Conservation (phyloP, 768 basidiomycete genomes). For the Mycena albidolilacea region DNA sequence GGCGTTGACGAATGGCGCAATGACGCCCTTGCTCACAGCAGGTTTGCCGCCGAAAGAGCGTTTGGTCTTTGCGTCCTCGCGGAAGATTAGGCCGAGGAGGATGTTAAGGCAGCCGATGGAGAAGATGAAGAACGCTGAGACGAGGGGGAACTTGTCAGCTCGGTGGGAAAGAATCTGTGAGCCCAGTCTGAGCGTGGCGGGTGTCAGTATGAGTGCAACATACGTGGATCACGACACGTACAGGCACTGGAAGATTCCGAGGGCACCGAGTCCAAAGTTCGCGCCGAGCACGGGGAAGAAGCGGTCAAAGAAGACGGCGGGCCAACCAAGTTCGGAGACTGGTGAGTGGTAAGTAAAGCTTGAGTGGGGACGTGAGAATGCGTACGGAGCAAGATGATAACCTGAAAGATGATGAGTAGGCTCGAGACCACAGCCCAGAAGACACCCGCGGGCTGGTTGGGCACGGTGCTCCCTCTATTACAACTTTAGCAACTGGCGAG, state of each 20-base stretch:
- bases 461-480: slow-evolving; percentile 83
- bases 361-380: slow-evolving; percentile 22
- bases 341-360: not conserved
- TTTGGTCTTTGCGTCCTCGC: slow-evolving; percentile 72
- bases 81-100: slow-evolving; percentile 85
- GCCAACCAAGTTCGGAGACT: slow-evolving; percentile 88
- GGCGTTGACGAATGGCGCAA: slow-evolving; percentile 59
- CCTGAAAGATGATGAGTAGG: slow-evolving; percentile 88
- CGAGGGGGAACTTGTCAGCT: slow-evolving; percentile 88
- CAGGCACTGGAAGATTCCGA: slow-evolving; percentile 93
- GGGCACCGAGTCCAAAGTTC: slow-evolving; percentile 89
- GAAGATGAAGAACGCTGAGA: slow-evolving; percentile 90
- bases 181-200: slow-evolving; percentile 62
- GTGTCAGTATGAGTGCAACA: slow-evolving; percentile 1
- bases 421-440: slow-evolving; percentile 93
- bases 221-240: slow-evolving; percentile 52
- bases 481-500: not conserved
- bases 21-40: slow-evolving; percentile 51
- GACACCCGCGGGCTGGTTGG: slow-evolving; percentile 91
- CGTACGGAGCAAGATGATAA: slow-evolving; percentile 78
- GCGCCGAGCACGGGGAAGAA: slow-evolving; percentile 93
- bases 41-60: slow-evolving; percentile 79
- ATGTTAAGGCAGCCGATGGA: slow-evolving; percentile 88
- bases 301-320: slow-evolving; percentile 82
- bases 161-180: slow-evolving; percentile 82